Evolutionary conservation across 1,284 basidiomycete genomes (phyloP).

Genomic region (Leccinum proliferum): DNA sequence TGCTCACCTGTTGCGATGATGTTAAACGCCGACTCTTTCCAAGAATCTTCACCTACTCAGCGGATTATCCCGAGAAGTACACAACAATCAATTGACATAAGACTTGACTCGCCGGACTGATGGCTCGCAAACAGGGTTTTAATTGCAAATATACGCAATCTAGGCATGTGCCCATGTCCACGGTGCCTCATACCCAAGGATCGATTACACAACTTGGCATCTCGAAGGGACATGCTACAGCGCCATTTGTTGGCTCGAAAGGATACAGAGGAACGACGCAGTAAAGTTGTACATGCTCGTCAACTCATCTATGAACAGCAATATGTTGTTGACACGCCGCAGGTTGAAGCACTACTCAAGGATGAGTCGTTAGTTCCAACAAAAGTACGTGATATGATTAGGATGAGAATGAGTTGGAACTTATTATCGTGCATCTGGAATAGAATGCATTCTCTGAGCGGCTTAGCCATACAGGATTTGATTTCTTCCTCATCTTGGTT

Average conservation of each 20-base stretch:
- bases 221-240: neutral
- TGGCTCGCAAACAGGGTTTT: neutral
- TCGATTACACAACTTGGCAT: neutral
- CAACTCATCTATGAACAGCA: too few species aligned
- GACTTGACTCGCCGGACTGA: neutral
- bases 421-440: too few species aligned
- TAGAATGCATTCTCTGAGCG: too few species aligned
- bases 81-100: neutral
- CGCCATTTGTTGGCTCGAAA: neutral
- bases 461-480: too few species aligned
- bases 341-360: too few species aligned
- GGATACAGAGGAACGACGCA: neutral
- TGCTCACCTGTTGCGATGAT: neutral
- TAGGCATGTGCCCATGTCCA: neutral
- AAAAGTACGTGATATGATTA: too few species aligned
- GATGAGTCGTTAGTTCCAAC: too few species aligned
- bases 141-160: neutral
- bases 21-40: neutral
- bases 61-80: neutral
- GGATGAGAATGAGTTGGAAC: too few species aligned
- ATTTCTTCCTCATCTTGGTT: too few species aligned
- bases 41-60: neutral
- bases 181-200: neutral
- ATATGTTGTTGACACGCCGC: too few species aligned
- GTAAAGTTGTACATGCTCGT: too few species aligned